These are phyloP conservation scores for Vachellia collinsii DNA, from an alignment of 306 rosid genomes.

Conservation along the genomic window DNA sequence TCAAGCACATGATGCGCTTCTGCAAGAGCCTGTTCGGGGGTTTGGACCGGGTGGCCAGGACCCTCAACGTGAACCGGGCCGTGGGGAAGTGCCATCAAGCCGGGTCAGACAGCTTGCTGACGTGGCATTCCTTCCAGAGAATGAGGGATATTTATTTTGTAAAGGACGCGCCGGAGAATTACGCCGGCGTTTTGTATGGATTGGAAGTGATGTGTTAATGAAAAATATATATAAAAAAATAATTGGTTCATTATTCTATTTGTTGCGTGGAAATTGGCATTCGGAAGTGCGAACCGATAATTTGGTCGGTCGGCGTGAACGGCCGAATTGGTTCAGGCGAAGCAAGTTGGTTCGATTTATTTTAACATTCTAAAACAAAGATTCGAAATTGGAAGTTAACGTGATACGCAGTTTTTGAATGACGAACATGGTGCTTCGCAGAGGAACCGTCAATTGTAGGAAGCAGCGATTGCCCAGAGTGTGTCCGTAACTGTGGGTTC, in stretches of 20 bases:
- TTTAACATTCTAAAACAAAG: too few species aligned
- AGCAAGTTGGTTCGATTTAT: neutral
- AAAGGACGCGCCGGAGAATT: conserved; percentile 52
- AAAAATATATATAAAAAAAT: neutral
- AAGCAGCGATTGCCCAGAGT: too few species aligned
- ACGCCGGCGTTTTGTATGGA: conserved; percentile 75
- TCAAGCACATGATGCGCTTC: conserved; percentile 72
- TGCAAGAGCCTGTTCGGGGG: conserved; percentile 69
- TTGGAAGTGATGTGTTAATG: conserved; percentile 41
- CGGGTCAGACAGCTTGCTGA: conserved; percentile 80
- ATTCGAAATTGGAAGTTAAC: too few species aligned
- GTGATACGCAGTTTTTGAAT: too few species aligned
- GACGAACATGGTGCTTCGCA: too few species aligned
- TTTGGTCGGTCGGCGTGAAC: neutral
- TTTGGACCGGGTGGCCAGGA: conserved; percentile 64
- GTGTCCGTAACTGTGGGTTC: too few species aligned
- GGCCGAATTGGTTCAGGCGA: too few species aligned
- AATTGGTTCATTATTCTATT: conserved; percentile 31
- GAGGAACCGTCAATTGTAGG: too few species aligned
- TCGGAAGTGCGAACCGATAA: neutral
- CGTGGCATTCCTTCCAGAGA: conserved; percentile 76
- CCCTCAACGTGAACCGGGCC: conserved; percentile 64
- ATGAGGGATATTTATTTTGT: conserved; percentile 66
- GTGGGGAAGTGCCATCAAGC: conserved; percentile 85
- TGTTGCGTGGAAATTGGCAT: neutral